Evolutionary conservation across 1,284 basidiomycete species (phyloP), one percentile per base, ranked within the genome.

Genomic region (Paramarasmius palmivorus): DNA sequence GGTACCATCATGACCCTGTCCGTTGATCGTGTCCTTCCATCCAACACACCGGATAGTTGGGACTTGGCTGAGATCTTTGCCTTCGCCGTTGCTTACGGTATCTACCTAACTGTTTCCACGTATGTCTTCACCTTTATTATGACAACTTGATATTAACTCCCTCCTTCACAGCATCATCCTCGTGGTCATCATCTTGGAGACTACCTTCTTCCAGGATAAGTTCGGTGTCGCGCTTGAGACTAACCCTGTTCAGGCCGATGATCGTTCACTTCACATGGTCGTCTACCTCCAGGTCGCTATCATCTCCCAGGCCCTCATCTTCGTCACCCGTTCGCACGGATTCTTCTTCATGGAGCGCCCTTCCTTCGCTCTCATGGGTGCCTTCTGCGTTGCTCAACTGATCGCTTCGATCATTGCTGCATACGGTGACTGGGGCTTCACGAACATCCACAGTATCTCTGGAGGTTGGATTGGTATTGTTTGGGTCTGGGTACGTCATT

Each of bases 281-380:
- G 76, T 92, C 57, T 93, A 94, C 78, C 83, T 94, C 60, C 90
- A 94, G 73, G 95, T 98, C 59, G 95, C 95, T 61, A 95, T 98
- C 74, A 97, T 98, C 75, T 98, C 95, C 54, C 95, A 98, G 73
- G 95, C 95, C 3, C 81, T 98, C 57, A 97, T 98, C 80, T 97
- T 97, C 78, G 84, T 96, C 72, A 97, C 95, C 35, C 93, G 95
- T 78, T 90, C 95, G 62, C 95, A 98, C 72, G 83, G 92, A 25
- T 96, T 93, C 82, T 98, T 95, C 84, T 98, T 96, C 84, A 94
- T 93, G 90, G 95, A 98, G 76, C 88, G 95, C 58, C 95, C 95
- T 22, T 96, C 95, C 44, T 76, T 82, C 50, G 95, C 95, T 44
- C 83, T 98, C 53, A 81, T 98, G 77, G 73, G 76, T 61, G 95